These are phyloP conservation scores for Diaporthe australafricana DNA, from an alignment of 2,329 filamentous ascomycete species.

Conservation along the genomic window DNA sequence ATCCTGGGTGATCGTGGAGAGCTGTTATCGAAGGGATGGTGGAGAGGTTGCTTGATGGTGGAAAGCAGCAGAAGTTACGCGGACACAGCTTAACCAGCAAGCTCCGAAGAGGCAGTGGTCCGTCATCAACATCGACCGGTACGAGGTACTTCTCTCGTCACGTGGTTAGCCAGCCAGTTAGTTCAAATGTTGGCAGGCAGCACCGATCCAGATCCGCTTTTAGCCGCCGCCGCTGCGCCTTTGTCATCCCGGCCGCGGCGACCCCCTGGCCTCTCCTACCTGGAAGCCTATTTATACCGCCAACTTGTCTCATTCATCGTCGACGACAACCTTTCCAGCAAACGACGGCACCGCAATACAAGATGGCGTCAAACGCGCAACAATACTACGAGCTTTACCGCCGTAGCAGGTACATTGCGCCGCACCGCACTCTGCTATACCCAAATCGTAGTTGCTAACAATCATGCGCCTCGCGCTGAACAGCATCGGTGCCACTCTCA, in stretches of 20 bases:
- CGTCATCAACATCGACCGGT: constrained; percentile 33
- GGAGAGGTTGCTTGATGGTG: constrained; percentile 4
- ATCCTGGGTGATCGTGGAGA: constrained; percentile 59
- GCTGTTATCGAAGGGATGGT: constrained; percentile 11
- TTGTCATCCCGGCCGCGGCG: constrained; percentile 14
- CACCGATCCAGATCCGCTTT: background rate
- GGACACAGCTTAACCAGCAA: constrained; percentile 10
- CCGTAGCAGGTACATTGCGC: constrained; percentile 84
- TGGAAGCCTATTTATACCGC: constrained; percentile 9
- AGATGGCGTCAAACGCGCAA: constrained; percentile 64
- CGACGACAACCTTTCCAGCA: constrained; percentile 42
- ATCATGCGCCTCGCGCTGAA: constrained; percentile 32
- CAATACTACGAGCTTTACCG: constrained; percentile 95
- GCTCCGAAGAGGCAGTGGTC: constrained; percentile 10
- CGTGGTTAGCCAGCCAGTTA: constrained; percentile 6
- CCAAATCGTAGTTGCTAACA: constrained; percentile 39
- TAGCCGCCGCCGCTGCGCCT: constrained; percentile 26
- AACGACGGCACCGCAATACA: constrained; percentile 40
- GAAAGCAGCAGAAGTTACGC: constrained; percentile 22
- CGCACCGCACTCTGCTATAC: constrained; percentile 37
- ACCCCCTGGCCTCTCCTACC: background rate
- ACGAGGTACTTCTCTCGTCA: constrained; percentile 28
- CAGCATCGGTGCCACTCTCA: constrained; percentile 92
- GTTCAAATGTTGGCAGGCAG: constrained; percentile 28
- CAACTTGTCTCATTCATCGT: constrained; percentile 15